Evolutionary conservation across 306 rosid genomes (phyloP).

Genomic region (Corylus americana): DNA sequence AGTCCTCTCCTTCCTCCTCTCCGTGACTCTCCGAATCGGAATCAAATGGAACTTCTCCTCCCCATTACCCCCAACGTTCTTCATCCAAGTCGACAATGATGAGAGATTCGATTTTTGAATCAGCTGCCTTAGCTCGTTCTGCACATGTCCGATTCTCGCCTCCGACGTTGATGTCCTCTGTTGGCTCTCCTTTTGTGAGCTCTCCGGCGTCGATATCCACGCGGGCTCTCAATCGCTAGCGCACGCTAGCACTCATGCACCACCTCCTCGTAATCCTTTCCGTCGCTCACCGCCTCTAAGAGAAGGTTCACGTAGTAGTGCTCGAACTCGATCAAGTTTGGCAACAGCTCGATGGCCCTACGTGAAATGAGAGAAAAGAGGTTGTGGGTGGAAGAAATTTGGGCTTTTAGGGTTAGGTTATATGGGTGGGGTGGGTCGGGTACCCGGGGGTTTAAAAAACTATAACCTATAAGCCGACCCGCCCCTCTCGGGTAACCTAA

Average conservation of each 20-base stretch:
- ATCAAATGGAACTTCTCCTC: slow-evolving; percentile 81
- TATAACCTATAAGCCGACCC: too few species aligned
- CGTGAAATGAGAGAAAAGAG: too few species aligned
- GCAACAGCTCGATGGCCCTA: slow-evolving; percentile 69
- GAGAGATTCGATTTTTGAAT: slow-evolving; percentile 88
- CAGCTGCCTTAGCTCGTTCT: slow-evolving; percentile 75
- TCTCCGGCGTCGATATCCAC: slow-evolving; percentile 83
- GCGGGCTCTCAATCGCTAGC: slow-evolving; percentile 58
- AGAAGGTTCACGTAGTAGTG: slow-evolving; percentile 75
- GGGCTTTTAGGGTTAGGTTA: too few species aligned
- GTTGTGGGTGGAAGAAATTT: too few species aligned
- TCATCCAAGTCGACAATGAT: slow-evolving; percentile 84
- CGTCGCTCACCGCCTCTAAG: slow-evolving; percentile 76
- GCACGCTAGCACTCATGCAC: slow-evolving; percentile 86
- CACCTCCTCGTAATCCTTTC: slow-evolving; percentile 78
- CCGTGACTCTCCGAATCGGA: slow-evolving; percentile 72
- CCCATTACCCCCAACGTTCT: slow-evolving; percentile 71
- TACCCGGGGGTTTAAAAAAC: too few species aligned
- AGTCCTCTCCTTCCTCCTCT: slow-evolving; percentile 10
- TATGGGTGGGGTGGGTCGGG: too few species aligned
- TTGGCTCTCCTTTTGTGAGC: slow-evolving; percentile 81
- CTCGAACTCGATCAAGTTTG: slow-evolving; percentile 74
- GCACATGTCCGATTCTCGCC: slow-evolving; percentile 62
- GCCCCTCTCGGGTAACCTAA: too few species aligned
- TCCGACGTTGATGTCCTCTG: slow-evolving; percentile 54